Evolutionary conservation across 2,329 filamentous ascomycete genomes (phyloP), one percentile per base, ranked within the genome.

Genomic region (Fusarium sp.): DNA sequence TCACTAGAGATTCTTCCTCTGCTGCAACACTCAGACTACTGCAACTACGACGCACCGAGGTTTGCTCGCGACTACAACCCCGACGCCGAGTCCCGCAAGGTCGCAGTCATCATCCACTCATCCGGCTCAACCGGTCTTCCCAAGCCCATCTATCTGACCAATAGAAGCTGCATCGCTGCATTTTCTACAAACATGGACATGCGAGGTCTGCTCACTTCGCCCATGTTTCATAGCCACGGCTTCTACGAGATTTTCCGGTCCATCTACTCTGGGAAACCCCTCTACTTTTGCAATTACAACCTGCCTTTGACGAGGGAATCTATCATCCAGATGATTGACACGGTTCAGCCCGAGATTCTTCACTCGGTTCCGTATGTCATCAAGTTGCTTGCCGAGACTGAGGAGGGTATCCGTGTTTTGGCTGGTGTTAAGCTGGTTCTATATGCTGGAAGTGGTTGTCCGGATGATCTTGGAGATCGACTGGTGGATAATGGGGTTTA

Each of bases 321-420:
- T 18, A 80, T 91, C 2, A 79, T 88, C 2, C 77, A 81, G 6
- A 85, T 85, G 13, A 84, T 90, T 74, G 64, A 66, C 9, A 62
- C 68, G 2, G 57, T 61, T 0, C 72, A 73, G 8, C 75, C 88
- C 1, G 85, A 92, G 63, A 86, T 88, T 22, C 87, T 93, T 35
- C 87, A 91, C 66, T 87, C 85, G 4, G 91, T 93, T 0, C 91
- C 91, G 0, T 93, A 92, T 72, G 87, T 89, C 0, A 79, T 93
- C 20, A 92, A 93, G 75, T 81, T 93, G 0, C 83, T 93, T 1
- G 87, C 87, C 0, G 91, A 93, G 77, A 86, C 86, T 0, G 82
- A 88, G 0, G 85, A 87, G 20, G 91, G 91, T 0, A 84, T 91
- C 16, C 75, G 81, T 1, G 81, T 81, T 2, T 79, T 92, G 18